Conservation (phyloP, 2,329 filamentous ascomycete genomes). For the Lecanicillium sp. region DNA sequence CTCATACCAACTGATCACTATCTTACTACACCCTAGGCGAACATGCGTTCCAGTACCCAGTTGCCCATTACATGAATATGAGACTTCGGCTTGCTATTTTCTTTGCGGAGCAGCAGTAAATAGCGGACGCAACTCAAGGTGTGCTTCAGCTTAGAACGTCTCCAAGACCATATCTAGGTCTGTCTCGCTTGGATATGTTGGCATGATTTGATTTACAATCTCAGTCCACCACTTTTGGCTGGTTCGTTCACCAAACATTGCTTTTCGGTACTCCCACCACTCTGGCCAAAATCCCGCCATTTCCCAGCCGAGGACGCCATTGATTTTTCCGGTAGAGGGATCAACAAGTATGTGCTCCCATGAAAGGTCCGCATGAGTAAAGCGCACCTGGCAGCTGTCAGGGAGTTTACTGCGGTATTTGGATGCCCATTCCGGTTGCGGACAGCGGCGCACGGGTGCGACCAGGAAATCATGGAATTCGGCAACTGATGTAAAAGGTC, state of each 20-base stretch:
- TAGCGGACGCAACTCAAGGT: no score
- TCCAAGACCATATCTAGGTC: conserved; percentile 17
- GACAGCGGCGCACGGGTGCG: conserved; percentile 13
- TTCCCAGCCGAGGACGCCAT: conserved; percentile 54
- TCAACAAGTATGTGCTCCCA: conserved; percentile 29
- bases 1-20: no score
- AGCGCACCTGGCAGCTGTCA: conserved; percentile 13
- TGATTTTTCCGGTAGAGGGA: conserved; percentile 34
- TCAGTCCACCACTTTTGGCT: conserved; percentile 15
- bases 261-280: conserved; percentile 20
- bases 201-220: background rate
- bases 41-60: no score
- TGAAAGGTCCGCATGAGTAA: conserved; percentile 29
- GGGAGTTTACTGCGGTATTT: conserved; percentile 14
- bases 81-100: no score
- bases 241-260: conserved; percentile 16
- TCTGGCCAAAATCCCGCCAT: conserved; percentile 20
- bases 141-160: no score
- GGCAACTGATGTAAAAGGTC: conserved; percentile 15
- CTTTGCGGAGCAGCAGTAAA: no score
- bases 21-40: no score
- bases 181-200: conserved; percentile 8
- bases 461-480: conserved; percentile 17
- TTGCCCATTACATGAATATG: no score
- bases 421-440: conserved; percentile 14